Percentiles rank a stretch among this genome's conserved stretches.
phyloP scores from a whole-genome alignment of 1,139 yeast genomes.

The Yamadazyma spencermartinsiae region DNA sequence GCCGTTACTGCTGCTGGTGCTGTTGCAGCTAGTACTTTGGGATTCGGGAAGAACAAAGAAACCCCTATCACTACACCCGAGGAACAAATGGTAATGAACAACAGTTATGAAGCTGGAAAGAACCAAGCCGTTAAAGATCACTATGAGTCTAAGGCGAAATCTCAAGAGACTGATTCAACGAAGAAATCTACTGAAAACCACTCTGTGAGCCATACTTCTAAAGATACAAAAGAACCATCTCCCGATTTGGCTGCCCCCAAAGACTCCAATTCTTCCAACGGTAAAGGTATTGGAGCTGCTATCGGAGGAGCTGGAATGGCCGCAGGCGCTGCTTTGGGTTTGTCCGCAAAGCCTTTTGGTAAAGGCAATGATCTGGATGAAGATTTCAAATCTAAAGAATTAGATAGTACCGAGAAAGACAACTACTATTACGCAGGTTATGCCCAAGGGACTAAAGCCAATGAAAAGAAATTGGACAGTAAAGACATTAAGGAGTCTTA shows the following conservation, averaged over 20 bases:
- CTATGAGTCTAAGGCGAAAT: conserved; percentile 3
- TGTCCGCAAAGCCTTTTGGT: conserved; percentile 11
- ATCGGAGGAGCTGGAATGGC: conserved; percentile 24
- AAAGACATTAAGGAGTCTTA: conserved; percentile 10
- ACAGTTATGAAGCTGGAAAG: conserved; percentile 21
- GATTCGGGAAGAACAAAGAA: conserved; percentile 14
- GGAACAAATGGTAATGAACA: conserved; percentile 10
- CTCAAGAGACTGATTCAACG: not conserved
- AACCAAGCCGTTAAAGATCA: conserved; percentile 13
- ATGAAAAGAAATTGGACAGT: not conserved
- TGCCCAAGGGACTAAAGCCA: not conserved
- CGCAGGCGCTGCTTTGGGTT: conserved; percentile 11
- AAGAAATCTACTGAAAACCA: too few relatives aligned
- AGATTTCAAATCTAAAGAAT: too few relatives aligned
- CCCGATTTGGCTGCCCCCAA: too few relatives aligned
- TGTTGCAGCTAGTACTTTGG: conserved; percentile 16
- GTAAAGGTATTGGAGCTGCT: conserved; percentile 23
- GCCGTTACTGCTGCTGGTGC: conserved; percentile 17
- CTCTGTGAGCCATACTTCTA: too few relatives aligned
- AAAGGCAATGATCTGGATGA: conserved; percentile 10
- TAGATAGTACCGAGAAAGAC: too few relatives aligned
- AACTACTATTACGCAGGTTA: too few relatives aligned
- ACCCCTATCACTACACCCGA: conserved; percentile 7
- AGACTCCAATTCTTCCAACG: too few relatives aligned
- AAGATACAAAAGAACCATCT: not conserved